Conservation (phyloP, 768 basidiomycete species). For the Kwoniella heveanensis region DNA sequence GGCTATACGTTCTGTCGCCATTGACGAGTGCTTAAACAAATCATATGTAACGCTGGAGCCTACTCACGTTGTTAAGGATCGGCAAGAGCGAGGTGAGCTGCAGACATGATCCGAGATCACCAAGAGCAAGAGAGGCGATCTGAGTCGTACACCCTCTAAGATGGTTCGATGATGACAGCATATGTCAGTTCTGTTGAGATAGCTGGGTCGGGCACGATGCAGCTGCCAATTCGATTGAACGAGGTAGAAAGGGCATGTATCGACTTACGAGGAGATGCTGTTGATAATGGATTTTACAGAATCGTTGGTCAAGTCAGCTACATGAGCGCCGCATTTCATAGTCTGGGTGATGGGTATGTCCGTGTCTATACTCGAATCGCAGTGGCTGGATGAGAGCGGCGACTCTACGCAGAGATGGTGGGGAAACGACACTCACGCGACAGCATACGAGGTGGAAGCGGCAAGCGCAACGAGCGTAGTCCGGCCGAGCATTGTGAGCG, state of each 20-base stretch:
- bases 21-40: no score
- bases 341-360: no score
- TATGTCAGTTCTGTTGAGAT: no score
- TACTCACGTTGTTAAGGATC: conserved; percentile 13
- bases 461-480: conserved; percentile 20
- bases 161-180: no score
- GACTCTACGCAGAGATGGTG: neutral
- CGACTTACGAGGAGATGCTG: conserved; percentile 21
- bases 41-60: neutral
- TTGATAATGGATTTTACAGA: neutral
- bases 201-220: no score
- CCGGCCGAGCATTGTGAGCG: conserved; percentile 18
- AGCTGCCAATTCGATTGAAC: no score
- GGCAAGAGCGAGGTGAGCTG: conserved; percentile 37
- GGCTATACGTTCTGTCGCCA: no score
- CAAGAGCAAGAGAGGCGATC: conserved; percentile 36
- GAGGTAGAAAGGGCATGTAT: no score
- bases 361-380: no score
- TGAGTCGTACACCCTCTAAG: conserved; percentile 37
- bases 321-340: no score
- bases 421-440: conserved; percentile 15
- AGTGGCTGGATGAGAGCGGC: no score
- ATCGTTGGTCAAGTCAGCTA: neutral
- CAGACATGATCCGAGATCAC: conserved; percentile 47
- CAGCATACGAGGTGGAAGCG: conserved; percentile 18